phyloP scores from a whole-genome alignment of 768 basidiomycete genomes.

The Naganishia vishniacii region DNA sequence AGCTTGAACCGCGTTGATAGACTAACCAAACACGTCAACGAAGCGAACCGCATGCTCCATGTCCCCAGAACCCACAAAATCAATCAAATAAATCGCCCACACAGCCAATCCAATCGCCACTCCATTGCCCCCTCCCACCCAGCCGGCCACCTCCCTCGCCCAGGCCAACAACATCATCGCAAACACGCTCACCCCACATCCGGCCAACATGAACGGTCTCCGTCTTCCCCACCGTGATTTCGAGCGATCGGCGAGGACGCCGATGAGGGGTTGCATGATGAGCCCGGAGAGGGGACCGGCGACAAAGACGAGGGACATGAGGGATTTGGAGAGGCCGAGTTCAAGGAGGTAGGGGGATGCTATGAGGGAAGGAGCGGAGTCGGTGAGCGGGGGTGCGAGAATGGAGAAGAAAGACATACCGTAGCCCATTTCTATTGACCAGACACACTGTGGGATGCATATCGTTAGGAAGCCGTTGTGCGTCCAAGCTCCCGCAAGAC shows the following conservation, averaged over 20 bases:
- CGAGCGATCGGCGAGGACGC: slow-evolving; percentile 73
- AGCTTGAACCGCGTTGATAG: slow-evolving; percentile 62
- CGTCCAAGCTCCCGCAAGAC: too few relatives aligned
- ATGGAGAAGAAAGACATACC: slow-evolving; percentile 49
- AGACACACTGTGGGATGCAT: slow-evolving; percentile 53
- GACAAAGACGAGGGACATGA: slow-evolving; percentile 83
- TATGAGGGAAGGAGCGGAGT: slow-evolving; percentile 34
- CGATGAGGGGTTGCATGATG: slow-evolving; percentile 81
- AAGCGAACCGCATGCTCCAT: not conserved
- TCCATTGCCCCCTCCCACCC: slow-evolving; percentile 47
- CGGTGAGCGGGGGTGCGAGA: slow-evolving; percentile 48
- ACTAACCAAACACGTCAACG: slow-evolving; percentile 17
- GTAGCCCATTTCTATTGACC: slow-evolving; percentile 94
- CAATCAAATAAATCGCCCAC: slow-evolving; percentile 62
- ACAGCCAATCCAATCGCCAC: slow-evolving; percentile 75
- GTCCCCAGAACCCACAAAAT: slow-evolving; percentile 53
- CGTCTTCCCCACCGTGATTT: slow-evolving; percentile 77
- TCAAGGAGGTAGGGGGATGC: slow-evolving; percentile 82
- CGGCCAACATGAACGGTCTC: slow-evolving; percentile 75
- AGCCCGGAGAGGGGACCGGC: slow-evolving; percentile 87
- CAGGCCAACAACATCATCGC: slow-evolving; percentile 81
- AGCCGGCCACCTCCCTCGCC: slow-evolving; percentile 61
- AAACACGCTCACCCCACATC: slow-evolving; percentile 60
- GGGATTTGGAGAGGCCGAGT: slow-evolving; percentile 76
- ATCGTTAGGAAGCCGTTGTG: not conserved